Evolutionary conservation across 768 basidiomycete genomes (phyloP).

Genomic region (Lactarius deliciosus): DNA sequence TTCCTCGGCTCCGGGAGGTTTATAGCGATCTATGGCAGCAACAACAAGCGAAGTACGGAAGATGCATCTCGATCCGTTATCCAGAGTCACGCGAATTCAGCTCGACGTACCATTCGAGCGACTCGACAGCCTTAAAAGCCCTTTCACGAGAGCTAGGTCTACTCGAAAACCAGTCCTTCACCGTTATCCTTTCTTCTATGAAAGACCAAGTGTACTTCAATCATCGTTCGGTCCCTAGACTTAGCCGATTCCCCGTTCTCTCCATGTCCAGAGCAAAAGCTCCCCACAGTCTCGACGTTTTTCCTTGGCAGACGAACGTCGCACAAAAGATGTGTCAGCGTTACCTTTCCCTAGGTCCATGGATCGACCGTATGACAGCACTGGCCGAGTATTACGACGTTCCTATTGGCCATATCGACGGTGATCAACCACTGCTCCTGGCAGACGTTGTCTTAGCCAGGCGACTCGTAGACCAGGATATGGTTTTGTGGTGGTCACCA

Average conservation of each 20-base stretch:
- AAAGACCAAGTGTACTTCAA: slow-evolving; percentile 88
- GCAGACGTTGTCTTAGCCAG: slow-evolving; percentile 92
- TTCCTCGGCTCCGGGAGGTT: slow-evolving; percentile 70
- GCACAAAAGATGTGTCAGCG: slow-evolving; percentile 81
- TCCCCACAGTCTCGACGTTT: slow-evolving; percentile 73
- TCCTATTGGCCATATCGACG: slow-evolving; percentile 89
- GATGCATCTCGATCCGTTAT: slow-evolving; percentile 58
- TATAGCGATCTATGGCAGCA: slow-evolving; percentile 66
- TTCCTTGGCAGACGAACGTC: slow-evolving; percentile 87
- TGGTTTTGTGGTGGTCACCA: slow-evolving; percentile 96
- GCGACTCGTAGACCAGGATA: slow-evolving; percentile 81
- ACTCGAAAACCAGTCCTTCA: slow-evolving; percentile 69
- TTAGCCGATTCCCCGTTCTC: slow-evolving; percentile 83
- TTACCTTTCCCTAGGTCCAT: slow-evolving; percentile 73
- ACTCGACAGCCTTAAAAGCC: slow-evolving; percentile 77
- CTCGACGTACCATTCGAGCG: slow-evolving; percentile 75
- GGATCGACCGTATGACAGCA: slow-evolving; percentile 76
- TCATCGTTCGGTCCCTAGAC: slow-evolving; percentile 61
- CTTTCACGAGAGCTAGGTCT: slow-evolving; percentile 84
- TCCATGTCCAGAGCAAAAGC: slow-evolving; percentile 79
- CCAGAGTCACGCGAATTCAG: slow-evolving; percentile 58
- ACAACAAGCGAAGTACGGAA: slow-evolving; percentile 43
- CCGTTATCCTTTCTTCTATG: slow-evolving; percentile 80
- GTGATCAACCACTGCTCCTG: slow-evolving; percentile 83
- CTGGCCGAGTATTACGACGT: slow-evolving; percentile 91